phyloP scores from a whole-genome alignment of 2,329 filamentous ascomycete genomes.

The Colletotrichum eleusines region DNA sequence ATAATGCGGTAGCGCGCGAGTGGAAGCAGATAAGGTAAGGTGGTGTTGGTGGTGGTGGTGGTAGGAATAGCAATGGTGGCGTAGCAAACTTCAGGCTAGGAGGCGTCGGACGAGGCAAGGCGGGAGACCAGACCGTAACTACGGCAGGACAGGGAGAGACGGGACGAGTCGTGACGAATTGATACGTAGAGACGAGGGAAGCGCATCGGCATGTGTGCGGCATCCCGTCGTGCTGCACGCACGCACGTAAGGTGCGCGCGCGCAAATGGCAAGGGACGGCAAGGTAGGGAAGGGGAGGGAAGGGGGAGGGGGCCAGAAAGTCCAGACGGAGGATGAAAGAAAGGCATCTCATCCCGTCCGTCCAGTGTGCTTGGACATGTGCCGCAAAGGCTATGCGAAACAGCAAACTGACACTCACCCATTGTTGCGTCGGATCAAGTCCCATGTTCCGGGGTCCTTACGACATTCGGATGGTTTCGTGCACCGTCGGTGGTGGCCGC shows the following conservation, averaged over 20 bases:
- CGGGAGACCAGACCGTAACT: constrained; percentile 28
- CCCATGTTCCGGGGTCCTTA: constrained; percentile 50
- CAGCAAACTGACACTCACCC: constrained; percentile 48
- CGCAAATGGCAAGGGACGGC: constrained; percentile 3
- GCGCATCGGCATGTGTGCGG: constrained; percentile 6
- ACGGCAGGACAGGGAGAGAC: constrained; percentile 31
- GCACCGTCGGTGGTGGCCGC: constrained; percentile 27
- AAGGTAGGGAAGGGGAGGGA: background rate
- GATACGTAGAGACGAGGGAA: constrained; percentile 10
- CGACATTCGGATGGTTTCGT: constrained; percentile 41
- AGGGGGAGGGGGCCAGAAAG: background rate
- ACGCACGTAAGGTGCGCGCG: constrained; percentile 8
- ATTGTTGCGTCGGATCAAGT: constrained; percentile 50
- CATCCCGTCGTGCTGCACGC: constrained; percentile 4
- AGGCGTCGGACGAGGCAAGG: constrained; percentile 9
- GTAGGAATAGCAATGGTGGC: constrained; percentile 13
- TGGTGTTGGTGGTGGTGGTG: too few species aligned
- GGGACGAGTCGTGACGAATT: constrained; percentile 27
- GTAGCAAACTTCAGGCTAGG: constrained; percentile 12
- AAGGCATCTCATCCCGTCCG: background rate
- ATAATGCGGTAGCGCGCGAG: constrained; percentile 12
- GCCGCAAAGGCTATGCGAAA: constrained; percentile 13
- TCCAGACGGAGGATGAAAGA: constrained; percentile 2
- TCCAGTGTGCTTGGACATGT: background rate
- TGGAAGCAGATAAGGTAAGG: constrained; percentile 27